Evolutionary conservation across 352 stramenopile genomes (phyloP), one percentile per base, ranked within the genome.

Genomic region (Sclerospora graminicola): DNA sequence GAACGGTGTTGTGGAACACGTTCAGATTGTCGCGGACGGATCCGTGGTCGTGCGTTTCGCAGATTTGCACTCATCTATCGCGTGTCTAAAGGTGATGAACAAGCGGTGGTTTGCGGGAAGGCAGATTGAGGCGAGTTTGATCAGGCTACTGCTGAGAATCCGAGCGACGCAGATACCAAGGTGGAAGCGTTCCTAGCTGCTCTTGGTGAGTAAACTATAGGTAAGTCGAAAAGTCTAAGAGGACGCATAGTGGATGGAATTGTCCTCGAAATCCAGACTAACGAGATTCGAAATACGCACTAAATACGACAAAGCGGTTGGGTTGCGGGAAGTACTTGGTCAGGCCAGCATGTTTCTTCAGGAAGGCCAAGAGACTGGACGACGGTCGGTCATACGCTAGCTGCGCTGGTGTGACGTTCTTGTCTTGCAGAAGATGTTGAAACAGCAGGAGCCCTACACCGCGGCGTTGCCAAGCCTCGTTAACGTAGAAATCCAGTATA

Each of bases 261-360:
- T 38, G 6, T 36, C 20, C 13, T 34, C n/a, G n/a, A n/a, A n/a
- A n/a, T n/a, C n/a, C n/a, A 54, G 48, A 63, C 37, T 52, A 23
- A 39, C 42, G 23, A 35, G 48, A 20, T 33, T 58, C 29, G 30
- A 92, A 89, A 50, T 71, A 92, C 28, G 38, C 63, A 47, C 87
- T 64, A 41, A 89, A 93, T 13, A 95, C 30, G 18, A 93, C 78
- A 54, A 93, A 95, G 41, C 76, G 79, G 57, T 93, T 95, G 41
- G 79, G 70, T 45, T 95, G 83, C 21, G 57, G 59, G 41, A 70
- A 62, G 46, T 76, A 72, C 1, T 60, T 42, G 0, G 19, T 51
- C 18, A 93, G 60, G 0, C 35, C 54, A 15, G 61, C 66, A 48
- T 93, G 71, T 54, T 89, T 95, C 10, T 55, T 48, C 7, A 90